Base-by-base conservation (phyloP, 176 grass and related monocot species). In the Pharus latifolius region DNA sequence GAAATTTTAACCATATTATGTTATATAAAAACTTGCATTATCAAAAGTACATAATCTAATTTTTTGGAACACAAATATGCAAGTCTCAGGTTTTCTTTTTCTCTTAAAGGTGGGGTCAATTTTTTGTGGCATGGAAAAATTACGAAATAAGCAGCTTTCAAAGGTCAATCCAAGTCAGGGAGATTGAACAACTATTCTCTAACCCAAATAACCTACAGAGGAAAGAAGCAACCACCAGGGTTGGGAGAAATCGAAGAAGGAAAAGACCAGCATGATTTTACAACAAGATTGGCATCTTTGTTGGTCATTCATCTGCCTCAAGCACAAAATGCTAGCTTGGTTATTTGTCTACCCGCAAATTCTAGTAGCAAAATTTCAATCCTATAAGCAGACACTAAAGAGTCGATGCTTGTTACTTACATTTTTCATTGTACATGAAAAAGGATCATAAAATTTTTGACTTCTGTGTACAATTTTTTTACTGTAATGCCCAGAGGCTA, bases 351-450 rank as follows among this genome's bases (percentile, higher is more conserved):
- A 63, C 22, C 48, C 7, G 43, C 13, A 81, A 49, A 43, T 18
- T 16, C 14, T 33, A 65, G 69, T 56, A 81, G 29, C 23, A 79
- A 83, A 55, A 48, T 51, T 83, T 23, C 38, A 56, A 29, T 48
- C 46, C 28, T 43, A 27, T 52, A 38, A 38, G 49, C 38, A 47
- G 31, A 50, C 25, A 49, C 24, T 12, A 56, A 2, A 40, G 19
- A 61, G 13, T 25, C 32, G 24, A 4, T 48, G 44, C 66, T 58
- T 54, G 48, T 7, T 3, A 17, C 4, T 15, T 42, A 56, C n/a
- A n/a, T n/a, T n/a, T n/a, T n/a, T n/a, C n/a, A n/a, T n/a, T n/a
- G n/a, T n/a, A n/a, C n/a, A n/a, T n/a, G n/a, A n/a, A n/a, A n/a
- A n/a, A n/a, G n/a, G n/a, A n/a, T n/a, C n/a, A n/a, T n/a, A n/a